These are phyloP conservation scores for Purpureocillium takamizusanense DNA, from an alignment of 2,329 filamentous ascomycete genomes.

Conservation along the genomic window DNA sequence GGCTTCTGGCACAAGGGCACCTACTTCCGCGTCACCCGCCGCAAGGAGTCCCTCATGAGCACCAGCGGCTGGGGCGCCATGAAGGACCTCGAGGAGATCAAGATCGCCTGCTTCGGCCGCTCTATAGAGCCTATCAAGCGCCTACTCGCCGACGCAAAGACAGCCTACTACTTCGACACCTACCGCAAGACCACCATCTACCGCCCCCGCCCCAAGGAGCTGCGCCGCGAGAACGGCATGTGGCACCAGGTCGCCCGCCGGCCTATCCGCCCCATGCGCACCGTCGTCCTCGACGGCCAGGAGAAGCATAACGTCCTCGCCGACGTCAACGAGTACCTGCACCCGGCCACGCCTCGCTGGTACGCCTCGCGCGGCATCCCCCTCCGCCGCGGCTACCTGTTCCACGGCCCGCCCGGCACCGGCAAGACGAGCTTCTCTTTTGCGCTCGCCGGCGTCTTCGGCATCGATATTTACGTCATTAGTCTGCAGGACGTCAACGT, in stretches of 20 bases:
- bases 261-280: conserved; percentile 62
- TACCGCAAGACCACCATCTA: conserved; percentile 50
- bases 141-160: conserved; percentile 44
- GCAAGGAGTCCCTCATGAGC: conserved; percentile 31
- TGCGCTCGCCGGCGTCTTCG: conserved; percentile 56
- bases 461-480: conserved; percentile 58
- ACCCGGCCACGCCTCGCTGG: conserved; percentile 61
- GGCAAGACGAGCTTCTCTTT: conserved; percentile 64
- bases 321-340: conserved; percentile 72
- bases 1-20: conserved; percentile 44
- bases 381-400: conserved; percentile 67
- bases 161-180: conserved; percentile 40
- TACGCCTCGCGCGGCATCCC: conserved; percentile 70
- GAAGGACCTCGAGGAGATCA: conserved; percentile 43
- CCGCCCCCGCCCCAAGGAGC: conserved; percentile 36
- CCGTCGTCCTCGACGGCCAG: conserved; percentile 61
- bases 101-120: conserved; percentile 46
- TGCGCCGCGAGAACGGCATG: conserved; percentile 34
- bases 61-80: conserved; percentile 25
- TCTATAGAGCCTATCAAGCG: conserved; percentile 43
- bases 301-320: conserved; percentile 58
- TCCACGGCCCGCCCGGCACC: conserved; percentile 66
- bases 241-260: conserved; percentile 53
- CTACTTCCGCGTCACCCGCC: conserved; percentile 39
- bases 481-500: conserved; percentile 45